Evolutionary conservation across 176 grass and related monocot species (phyloP).

Genomic region (Hordeum marinum): DNA sequence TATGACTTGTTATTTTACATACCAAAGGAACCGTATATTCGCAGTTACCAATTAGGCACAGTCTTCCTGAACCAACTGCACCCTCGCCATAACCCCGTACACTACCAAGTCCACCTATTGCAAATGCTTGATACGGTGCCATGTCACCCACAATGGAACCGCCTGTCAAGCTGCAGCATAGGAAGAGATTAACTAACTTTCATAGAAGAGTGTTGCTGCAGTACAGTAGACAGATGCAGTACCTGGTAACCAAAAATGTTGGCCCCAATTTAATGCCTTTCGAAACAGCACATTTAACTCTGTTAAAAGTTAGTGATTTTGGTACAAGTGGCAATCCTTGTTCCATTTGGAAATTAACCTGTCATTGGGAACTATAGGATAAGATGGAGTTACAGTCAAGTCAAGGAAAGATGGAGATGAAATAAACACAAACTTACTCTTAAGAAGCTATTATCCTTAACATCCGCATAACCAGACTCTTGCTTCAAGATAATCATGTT

Average conservation of each 20-base stretch:
- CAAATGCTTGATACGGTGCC: slow-evolving; percentile 96
- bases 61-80: slow-evolving; percentile 84
- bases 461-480: slow-evolving; percentile 76
- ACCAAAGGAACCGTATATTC: slow-evolving; percentile 90
- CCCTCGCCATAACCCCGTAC: slow-evolving; percentile 95
- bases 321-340: slow-evolving; percentile 92
- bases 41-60: slow-evolving; percentile 78
- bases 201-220: neutral
- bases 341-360: slow-evolving; percentile 98
- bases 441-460: slow-evolving; percentile 69
- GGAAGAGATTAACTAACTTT: slow-evolving; percentile 18
- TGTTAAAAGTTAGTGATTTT: slow-evolving; percentile 82
- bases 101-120: slow-evolving; percentile 89
- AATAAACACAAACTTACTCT: slow-evolving; percentile 51
- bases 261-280: slow-evolving; percentile 89
- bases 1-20: slow-evolving; percentile 24
- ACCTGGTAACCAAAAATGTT: slow-evolving; percentile 87
- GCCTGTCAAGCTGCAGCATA: slow-evolving; percentile 68
- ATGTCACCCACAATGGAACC: slow-evolving; percentile 98
- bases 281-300: slow-evolving; percentile 78
- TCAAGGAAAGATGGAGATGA: neutral
- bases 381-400: slow-evolving; percentile 7
- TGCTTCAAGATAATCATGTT: slow-evolving; percentile 99
- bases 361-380: slow-evolving; percentile 9
- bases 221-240: slow-evolving; percentile 4